phyloP scores from a whole-genome alignment of 768 basidiomycete species.

The Mycena latifolia region DNA sequence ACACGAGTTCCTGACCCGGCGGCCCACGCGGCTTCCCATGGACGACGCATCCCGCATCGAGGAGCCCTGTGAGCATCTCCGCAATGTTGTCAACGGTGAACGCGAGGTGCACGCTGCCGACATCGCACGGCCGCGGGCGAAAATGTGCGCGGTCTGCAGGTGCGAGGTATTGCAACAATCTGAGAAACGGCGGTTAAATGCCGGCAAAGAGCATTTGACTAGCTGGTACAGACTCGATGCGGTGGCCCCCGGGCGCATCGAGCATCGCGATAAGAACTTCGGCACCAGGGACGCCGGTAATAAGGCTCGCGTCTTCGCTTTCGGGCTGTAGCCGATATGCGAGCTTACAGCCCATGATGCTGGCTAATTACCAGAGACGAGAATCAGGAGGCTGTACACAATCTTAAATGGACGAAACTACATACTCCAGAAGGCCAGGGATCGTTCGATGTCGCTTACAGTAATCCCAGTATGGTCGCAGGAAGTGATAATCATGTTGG shows the following conservation, averaged over 20 bases:
- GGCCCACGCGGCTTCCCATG: neutral
- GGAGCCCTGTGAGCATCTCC: slow-evolving; percentile 1
- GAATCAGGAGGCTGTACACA: no score
- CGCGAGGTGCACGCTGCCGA: slow-evolving; percentile 3
- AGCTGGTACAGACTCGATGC: neutral
- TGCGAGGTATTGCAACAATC: slow-evolving; percentile 8
- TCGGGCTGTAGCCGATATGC: neutral
- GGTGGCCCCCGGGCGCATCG: slow-evolving; percentile 2
- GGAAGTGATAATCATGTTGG: slow-evolving; percentile 6
- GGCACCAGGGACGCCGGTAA: neutral
- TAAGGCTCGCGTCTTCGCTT: neutral
- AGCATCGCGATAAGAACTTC: slow-evolving; percentile 8
- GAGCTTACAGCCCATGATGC: slow-evolving; percentile 7
- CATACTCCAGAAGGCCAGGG: slow-evolving; percentile 4
- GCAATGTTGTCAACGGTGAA: slow-evolving; percentile 10
- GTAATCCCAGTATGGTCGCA: slow-evolving; percentile 7
- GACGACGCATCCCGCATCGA: slow-evolving; percentile 1
- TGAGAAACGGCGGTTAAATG: neutral
- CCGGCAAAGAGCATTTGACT: no score
- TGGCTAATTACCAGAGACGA: neutral
- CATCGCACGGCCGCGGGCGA: slow-evolving; percentile 1
- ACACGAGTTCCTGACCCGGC: neutral
- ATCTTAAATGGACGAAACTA: neutral
- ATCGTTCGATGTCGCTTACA: neutral
- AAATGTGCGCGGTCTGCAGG: slow-evolving; percentile 2